Conservation (phyloP, 495 filamentous ascomycete genomes). For the Aspergillus kassunensis region DNA sequence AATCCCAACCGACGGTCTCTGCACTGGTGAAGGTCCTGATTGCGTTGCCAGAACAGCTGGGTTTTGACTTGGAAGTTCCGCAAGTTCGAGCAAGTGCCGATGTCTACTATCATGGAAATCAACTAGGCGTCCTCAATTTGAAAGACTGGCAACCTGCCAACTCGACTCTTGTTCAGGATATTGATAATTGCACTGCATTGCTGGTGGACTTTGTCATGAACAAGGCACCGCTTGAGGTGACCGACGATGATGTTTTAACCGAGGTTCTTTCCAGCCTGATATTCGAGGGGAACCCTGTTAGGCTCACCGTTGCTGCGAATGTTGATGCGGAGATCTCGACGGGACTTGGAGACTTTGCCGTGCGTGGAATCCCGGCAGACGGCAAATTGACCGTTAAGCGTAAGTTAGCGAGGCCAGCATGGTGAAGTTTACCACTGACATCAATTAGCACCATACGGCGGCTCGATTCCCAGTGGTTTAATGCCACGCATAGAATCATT, state of each 20-base stretch:
- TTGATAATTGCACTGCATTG: conserved; percentile 53
- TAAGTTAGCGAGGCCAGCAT: conserved; percentile 42
- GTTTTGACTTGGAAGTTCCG: conserved; percentile 72
- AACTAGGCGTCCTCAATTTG: conserved; percentile 74
- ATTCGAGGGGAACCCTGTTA: conserved; percentile 61
- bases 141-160: conserved; percentile 79
- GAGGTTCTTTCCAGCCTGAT: conserved; percentile 71
- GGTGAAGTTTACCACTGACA: conserved; percentile 20
- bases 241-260: conserved; percentile 67
- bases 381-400: conserved; percentile 85
- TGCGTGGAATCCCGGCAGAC: conserved; percentile 79
- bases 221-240: conserved; percentile 76
- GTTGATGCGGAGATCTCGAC: conserved; percentile 81
- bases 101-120: conserved; percentile 68
- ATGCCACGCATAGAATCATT: conserved; percentile 61
- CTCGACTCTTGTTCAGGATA: conserved; percentile 62
- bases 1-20: conserved; percentile 71
- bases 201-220: conserved; percentile 69
- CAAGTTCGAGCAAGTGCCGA: conserved; percentile 70
- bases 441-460: conserved; percentile 39
- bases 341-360: conserved; percentile 68
- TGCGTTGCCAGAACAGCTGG: conserved; percentile 76
- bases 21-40: conserved; percentile 75
- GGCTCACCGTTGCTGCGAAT: conserved; percentile 68
- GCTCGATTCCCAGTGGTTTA: conserved; percentile 48